Base-by-base conservation (phyloP, 2,329 filamentous ascomycete genomes). In the Kalaharituber pfeilii region DNA sequence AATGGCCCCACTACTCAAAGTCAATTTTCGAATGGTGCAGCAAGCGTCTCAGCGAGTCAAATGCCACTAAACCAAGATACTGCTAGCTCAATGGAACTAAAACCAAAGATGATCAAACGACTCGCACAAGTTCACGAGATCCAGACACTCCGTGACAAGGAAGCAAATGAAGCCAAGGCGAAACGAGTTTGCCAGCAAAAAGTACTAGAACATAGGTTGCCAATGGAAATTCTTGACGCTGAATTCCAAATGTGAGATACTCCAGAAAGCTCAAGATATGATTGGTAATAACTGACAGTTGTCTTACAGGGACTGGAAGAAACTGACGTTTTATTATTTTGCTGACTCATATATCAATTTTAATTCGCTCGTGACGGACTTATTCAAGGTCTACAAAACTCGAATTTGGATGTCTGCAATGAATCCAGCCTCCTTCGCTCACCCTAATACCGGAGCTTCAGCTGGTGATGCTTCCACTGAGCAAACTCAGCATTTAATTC, bases 351-450 rank as follows among this genome's bases (percentile, higher is more conserved):
- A 98, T 67, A 94, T 98, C 73, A 96, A 96, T 71, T 98, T 98
- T 75, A 98, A 98, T 67, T 86, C 86, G 1, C 78, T 98, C 15
- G 91, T 98, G 52, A 94, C 88, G 0, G 91, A 98, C 66, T 75
- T 98, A 11, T 98, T 96, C 77, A 96, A 96, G 70, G 89, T 96
- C 59, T 98, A 96, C 75, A 98, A 98, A 73, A 94, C 89, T 22
- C 80, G 93, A 63, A 98, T 98, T 64, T 98, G 91, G 91, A 94
- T 98, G 86, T 96, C 89, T 3, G 91, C 91, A 3, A 94, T 98
- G 68, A 98, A 98, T 67, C 91, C 91, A 6, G 91, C 89, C 4
- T 95, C 89, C 0, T 95, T 96, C 68, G 84, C 84, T 24, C 88
- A 81, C 59, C 83, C 84, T 18, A 80, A 79, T 44, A 71, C 42